Evolutionary conservation across 2,329 filamentous ascomycete species (phyloP), one percentile per base, ranked within the genome.

Genomic region (Penicillium aurantiogriseum): DNA sequence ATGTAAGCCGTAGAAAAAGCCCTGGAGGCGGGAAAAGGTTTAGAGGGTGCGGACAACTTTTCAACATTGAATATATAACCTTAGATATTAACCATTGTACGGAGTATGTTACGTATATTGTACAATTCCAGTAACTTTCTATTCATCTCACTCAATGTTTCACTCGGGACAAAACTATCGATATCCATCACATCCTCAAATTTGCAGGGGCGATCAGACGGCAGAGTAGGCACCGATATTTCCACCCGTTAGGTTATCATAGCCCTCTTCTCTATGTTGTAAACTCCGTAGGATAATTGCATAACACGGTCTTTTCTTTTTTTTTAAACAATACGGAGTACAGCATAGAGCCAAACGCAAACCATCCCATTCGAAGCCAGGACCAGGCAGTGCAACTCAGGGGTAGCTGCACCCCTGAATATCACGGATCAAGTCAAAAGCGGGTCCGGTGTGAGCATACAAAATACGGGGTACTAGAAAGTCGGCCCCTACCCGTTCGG

Each of bases 351-450:
- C 23, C 3, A n/a, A 47, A 21, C 11, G 17, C 6, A 45, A 5
- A 45, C 43, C 10, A 17, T 23, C 10, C 4, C 3, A 33, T 47
- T 17, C 29, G 5, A 39, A 17, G 3, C 35, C 7, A 49, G 47
- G 23, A 1, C 25, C 5, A 49, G 47, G 21, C 47, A 49, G 47
- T 29, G 36, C 27, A 42, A 2, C 13, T 43, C 33, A 53, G 31
- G 33, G 31, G 51, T 36, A 27, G 6, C 9, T 23, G 10, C 13
- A 35, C 51, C 51, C 51, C 51, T 53, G 51, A 53, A 45, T 46
- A 46, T 46, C 51, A 46, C 17, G 9, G 23, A 52, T 47, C 51
- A 47, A 42, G 51, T 23, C 51, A 53, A 46, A 39, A 31, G 51
- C 23, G 33, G 51, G 42, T 21, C 31, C 3, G 25, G 33, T 21